Evolutionary conservation across 352 stramenopile genomes (phyloP).

Genomic region (Thalassiosira delicatula): DNA sequence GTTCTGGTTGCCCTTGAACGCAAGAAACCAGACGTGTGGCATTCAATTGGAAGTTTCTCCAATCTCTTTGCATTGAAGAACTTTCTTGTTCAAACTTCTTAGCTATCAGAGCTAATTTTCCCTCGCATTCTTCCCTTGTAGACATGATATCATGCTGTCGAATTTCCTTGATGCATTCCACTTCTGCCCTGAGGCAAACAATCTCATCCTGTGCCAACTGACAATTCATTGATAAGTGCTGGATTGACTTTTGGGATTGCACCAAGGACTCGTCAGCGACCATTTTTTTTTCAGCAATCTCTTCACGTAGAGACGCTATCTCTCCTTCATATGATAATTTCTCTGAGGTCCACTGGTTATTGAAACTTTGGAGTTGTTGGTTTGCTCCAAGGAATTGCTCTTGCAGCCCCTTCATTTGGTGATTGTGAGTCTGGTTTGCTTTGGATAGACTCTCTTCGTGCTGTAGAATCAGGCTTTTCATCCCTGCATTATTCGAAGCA

Average conservation of each 20-base stretch:
- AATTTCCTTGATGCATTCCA: slow-evolving; percentile 39
- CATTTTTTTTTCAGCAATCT: slow-evolving; percentile 20
- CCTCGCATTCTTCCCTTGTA: slow-evolving; percentile 32
- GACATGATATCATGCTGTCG: slow-evolving; percentile 24
- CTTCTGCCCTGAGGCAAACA: slow-evolving; percentile 39
- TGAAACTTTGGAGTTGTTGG: slow-evolving; percentile 8
- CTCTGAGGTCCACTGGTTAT: slow-evolving; percentile 29
- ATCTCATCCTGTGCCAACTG: slow-evolving; percentile 41
- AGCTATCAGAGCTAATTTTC: slow-evolving; percentile 16
- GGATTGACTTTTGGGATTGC: slow-evolving; percentile 28
- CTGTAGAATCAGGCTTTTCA: slow-evolving; percentile 25
- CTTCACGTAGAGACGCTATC: slow-evolving; percentile 16
- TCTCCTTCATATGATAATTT: slow-evolving; percentile 31
- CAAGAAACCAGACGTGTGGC: slow-evolving; percentile 20
- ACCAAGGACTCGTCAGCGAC: no score
- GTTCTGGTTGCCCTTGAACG: slow-evolving; percentile 1
- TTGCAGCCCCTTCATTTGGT: slow-evolving; percentile 13
- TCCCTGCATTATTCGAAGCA: slow-evolving; percentile 25
- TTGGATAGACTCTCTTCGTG: slow-evolving; percentile 10
- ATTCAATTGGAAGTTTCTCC: slow-evolving; percentile 23
- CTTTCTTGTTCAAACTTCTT: slow-evolving; percentile 16
- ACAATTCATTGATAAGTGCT: slow-evolving; percentile 28
- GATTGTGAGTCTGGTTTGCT: slow-evolving; percentile 9
- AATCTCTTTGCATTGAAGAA: slow-evolving; percentile 17
- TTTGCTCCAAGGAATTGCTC: slow-evolving; percentile 7